Conservation (phyloP, 768 basidiomycete species). For the Sporobolomyces roseus region DNA sequence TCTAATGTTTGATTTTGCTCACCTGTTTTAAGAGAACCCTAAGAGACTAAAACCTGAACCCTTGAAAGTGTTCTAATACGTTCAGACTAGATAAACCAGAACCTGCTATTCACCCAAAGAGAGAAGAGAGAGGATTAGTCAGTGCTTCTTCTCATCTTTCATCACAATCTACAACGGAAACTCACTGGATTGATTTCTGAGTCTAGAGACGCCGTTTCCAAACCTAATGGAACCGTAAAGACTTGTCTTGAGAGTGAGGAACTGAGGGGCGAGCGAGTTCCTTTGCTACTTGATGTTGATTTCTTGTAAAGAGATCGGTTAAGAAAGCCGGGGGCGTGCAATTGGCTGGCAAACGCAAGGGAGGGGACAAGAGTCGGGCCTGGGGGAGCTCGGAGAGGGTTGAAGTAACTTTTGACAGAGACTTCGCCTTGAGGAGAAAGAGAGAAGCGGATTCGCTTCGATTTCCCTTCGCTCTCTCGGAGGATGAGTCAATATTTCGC, state of each 20-base stretch:
- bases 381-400: constrained; percentile 16
- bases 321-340: too few species aligned
- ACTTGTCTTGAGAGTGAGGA: neutral
- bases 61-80: constrained; percentile 12
- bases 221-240: constrained; percentile 22
- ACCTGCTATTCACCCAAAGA: neutral
- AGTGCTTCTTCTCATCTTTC: too few species aligned
- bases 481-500: neutral
- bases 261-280: neutral
- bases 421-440: constrained; percentile 11
- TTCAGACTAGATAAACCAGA: neutral
- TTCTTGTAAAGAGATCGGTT: neutral
- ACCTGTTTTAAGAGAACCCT: constrained; percentile 3
- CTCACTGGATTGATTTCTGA: neutral
- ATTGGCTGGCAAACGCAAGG: constrained; percentile 12
- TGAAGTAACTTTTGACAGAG: neutral
- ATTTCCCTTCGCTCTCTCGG: neutral
- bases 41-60: neutral
- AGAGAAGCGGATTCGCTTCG: neutral
- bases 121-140: neutral
- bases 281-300: neutral
- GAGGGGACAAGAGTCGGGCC: neutral
- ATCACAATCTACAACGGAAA: too few species aligned
- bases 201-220: constrained; percentile 21
- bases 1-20: neutral